Base-by-base conservation (phyloP, 2,329 filamentous ascomycete species). In the Paraconiothyrium sp. region DNA sequence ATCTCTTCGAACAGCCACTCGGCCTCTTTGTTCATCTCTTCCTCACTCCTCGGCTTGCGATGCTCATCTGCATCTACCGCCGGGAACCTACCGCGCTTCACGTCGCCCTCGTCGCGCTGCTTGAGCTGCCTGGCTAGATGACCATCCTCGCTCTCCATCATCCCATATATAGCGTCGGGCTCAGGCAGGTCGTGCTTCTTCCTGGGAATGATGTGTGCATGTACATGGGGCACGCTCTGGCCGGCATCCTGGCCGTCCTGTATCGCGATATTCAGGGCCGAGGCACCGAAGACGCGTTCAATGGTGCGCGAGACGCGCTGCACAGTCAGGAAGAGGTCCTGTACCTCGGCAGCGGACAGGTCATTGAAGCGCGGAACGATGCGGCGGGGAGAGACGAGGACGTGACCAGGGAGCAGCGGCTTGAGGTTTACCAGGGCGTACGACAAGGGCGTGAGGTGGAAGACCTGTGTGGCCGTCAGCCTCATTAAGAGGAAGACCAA, bases 371-470 rank as follows among this genome's bases (percentile, higher is more conserved):
- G 91, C 51, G 85, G 87, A 68, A 93, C 90, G 32, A 73, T 80
- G 37, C 84, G 84, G 22, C 88, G 85, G 0, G 95, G 93, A 67
- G 92, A 97, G 63, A 99, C 87, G 35, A 99, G 91, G 64, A 98
- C 90, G 82, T 99, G 95, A 60, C 95, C 95, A 0, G 94, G 93
- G 1, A 97, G 86, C 41, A 99, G 87, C 27, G 95, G 95, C 81
- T 97, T 97, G 76, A 98, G 88, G 81, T 99, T 99, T 60, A 98
- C 94, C 65, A 98, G 85, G 57, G 92, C 93, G 82, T 93, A 97
- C 69, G 90, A 92, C 72, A 91, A 85, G 0, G 87, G 84, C 1
- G 94, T 97, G 67, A 85, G 84, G 79, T 96, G 88, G 83, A 98
- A 98, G 82, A 97, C 92, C 91, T 97, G 69, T 34, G 50, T 35